Conservation (phyloP, 495 filamentous ascomycete species). For the Lasiosphaeria hispida region DNA sequence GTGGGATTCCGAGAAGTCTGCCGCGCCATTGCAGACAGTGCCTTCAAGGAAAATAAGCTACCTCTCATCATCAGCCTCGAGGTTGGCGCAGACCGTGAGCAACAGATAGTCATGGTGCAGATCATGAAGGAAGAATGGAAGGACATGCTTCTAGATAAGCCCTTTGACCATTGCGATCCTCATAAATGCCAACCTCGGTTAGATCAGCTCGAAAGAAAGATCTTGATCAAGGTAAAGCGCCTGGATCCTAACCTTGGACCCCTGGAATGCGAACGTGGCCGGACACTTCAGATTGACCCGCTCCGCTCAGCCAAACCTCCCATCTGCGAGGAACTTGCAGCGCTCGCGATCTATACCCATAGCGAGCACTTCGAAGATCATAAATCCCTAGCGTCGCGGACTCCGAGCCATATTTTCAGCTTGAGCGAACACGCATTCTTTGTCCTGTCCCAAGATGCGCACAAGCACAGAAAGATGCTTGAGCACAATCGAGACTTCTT, state of each 20-base stretch:
- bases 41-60: slow-evolving; percentile 68
- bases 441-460: slow-evolving; percentile 49
- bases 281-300: slow-evolving; percentile 24
- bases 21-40: slow-evolving; percentile 71
- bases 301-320: slow-evolving; percentile 51
- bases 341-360: slow-evolving; percentile 79
- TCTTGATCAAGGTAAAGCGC: slow-evolving; percentile 88
- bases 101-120: slow-evolving; percentile 86
- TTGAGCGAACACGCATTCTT: slow-evolving; percentile 73
- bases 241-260: slow-evolving; percentile 40
- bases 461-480: slow-evolving; percentile 55
- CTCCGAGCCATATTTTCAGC: slow-evolving; percentile 81
- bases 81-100: slow-evolving; percentile 75
- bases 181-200: slow-evolving; percentile 65
- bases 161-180: slow-evolving; percentile 40
- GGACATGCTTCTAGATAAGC: slow-evolving; percentile 64
- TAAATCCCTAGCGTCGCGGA: slow-evolving; percentile 50
- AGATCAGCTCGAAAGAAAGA: slow-evolving; percentile 70
- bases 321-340: slow-evolving; percentile 67
- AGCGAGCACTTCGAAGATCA: slow-evolving; percentile 75
- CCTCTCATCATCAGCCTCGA: slow-evolving; percentile 90
- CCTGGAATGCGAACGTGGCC: slow-evolving; percentile 27
- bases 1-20: slow-evolving; percentile 87
- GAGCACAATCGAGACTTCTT: slow-evolving; percentile 77
- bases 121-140: slow-evolving; percentile 89